Percentiles rank a stretch among this genome's conserved stretches.
Evolutionary conservation across 495 filamentous ascomycete species (phyloP).

Genomic region (Penicillium odoratum): DNA sequence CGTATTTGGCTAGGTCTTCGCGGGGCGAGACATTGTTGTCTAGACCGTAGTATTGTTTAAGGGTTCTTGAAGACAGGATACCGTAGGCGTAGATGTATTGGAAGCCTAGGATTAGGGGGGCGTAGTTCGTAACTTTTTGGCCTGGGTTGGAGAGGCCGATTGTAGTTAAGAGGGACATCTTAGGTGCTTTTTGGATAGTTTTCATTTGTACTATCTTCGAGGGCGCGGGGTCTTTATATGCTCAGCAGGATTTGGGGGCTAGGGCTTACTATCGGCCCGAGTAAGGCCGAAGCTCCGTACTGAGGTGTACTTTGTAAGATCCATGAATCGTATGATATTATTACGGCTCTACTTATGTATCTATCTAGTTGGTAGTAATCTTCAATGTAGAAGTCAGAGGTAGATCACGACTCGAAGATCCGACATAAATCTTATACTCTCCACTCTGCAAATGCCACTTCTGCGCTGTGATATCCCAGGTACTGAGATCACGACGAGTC

Average conservation of each 20-base stretch:
- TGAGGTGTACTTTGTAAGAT: too few species aligned
- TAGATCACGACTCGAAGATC: constrained; percentile 25
- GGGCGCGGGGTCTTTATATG: too few species aligned
- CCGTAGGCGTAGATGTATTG: constrained; percentile 52
- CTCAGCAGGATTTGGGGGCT: too few species aligned
- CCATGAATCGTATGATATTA: too few species aligned
- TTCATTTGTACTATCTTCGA: too few species aligned
- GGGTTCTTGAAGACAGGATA: constrained; percentile 44
- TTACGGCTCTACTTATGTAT: not conserved
- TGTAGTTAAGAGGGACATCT: too few species aligned
- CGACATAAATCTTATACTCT: constrained; percentile 24
- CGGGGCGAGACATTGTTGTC: constrained; percentile 51
- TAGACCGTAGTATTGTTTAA: constrained; percentile 48
- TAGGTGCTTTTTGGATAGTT: too few species aligned
- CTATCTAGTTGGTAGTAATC: not conserved
- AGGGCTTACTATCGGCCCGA: too few species aligned
- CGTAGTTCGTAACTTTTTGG: constrained; percentile 26
- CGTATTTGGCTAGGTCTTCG: constrained; percentile 47
- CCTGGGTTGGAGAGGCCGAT: too few species aligned
- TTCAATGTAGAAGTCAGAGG: constrained; percentile 19
- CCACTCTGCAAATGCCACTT: constrained; percentile 53
- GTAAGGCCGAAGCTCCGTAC: too few species aligned
- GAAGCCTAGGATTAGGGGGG: constrained; percentile 41
- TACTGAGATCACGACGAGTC: constrained; percentile 63
- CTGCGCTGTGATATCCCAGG: constrained; percentile 64